Percentiles rank a stretch among this genome's conserved stretches.
Evolutionary conservation across 805 yeast species (phyloP).

Genomic region (Debaryomyces tyrocola): DNA sequence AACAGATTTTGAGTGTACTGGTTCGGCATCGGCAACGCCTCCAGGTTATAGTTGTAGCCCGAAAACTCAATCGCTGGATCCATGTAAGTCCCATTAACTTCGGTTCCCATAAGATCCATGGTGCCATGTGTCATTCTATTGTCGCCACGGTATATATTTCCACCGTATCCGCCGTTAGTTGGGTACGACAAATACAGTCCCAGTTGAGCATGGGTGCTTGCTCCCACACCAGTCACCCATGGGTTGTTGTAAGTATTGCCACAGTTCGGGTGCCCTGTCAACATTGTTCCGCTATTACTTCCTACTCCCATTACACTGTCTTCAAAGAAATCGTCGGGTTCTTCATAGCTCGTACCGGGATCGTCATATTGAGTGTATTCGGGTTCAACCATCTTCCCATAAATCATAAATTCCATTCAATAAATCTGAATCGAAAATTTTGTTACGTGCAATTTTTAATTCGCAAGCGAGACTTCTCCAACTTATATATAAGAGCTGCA

Average conservation of each 20-base stretch:
- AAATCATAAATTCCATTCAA: no score
- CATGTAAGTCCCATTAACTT: not conserved
- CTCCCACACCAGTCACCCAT: not conserved
- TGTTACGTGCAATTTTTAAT: no score
- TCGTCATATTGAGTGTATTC: not conserved
- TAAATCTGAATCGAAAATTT: no score
- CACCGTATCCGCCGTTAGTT: not conserved
- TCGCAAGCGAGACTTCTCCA: no score
- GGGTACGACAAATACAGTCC: not conserved
- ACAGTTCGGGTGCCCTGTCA: not conserved
- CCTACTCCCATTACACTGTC: not conserved
- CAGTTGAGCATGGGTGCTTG: not conserved
- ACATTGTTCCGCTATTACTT: not conserved
- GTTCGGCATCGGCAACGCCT: no score
- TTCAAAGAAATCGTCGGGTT: not conserved
- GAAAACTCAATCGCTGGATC: no score
- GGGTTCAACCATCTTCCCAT: not conserved
- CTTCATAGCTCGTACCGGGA: not conserved
- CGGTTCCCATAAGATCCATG: not conserved
- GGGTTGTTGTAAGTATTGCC: not conserved
- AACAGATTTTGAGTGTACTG: no score
- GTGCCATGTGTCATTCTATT: not conserved
- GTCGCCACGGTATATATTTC: not conserved
- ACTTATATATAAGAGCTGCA: no score
- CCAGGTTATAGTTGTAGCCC: no score